A percentile compares a stretch with the other conserved stretches of the same genome.
Conservation (phyloP, 2,329 filamentous ascomycete species). For the Pyricularia grisea region DNA sequence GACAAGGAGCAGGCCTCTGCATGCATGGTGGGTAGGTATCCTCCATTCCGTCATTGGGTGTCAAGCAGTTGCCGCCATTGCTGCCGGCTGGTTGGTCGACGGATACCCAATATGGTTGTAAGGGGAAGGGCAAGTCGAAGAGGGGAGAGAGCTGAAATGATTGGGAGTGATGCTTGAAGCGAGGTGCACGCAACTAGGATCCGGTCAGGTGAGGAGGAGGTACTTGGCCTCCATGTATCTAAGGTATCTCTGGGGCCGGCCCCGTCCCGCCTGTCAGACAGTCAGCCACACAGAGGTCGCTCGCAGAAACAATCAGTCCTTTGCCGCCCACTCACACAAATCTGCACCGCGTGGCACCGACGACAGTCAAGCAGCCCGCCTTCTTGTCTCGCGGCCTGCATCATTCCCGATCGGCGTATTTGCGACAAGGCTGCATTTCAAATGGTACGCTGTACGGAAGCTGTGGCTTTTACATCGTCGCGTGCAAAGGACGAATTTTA, state of each 20-base stretch:
- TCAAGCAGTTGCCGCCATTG: neutral
- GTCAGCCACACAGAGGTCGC: neutral
- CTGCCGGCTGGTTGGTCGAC: neutral
- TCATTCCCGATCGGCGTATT: neutral
- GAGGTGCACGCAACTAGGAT: neutral
- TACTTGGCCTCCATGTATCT: neutral
- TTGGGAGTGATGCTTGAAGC: neutral
- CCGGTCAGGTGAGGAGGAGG: neutral
- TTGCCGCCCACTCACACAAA: neutral
- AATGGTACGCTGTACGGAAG: neutral
- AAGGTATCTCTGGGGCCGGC: neutral
- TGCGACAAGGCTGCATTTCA: neutral
- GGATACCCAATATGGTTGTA: neutral
- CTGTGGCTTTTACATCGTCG: neutral
- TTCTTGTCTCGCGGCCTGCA: neutral
- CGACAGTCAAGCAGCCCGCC: neutral
- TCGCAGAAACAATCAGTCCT: neutral
- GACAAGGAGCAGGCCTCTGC: neutral
- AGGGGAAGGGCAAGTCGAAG: neutral
- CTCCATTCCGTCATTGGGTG: neutral
- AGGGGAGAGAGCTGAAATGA: neutral
- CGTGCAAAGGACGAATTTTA: neutral
- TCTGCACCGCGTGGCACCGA: neutral
- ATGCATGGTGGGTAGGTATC: neutral
- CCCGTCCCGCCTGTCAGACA: neutral